A percentile compares a stretch with the other conserved stretches of the same genome.
phyloP scores from a whole-genome alignment of 306 rosid species.

The Abrus precatorius region DNA sequence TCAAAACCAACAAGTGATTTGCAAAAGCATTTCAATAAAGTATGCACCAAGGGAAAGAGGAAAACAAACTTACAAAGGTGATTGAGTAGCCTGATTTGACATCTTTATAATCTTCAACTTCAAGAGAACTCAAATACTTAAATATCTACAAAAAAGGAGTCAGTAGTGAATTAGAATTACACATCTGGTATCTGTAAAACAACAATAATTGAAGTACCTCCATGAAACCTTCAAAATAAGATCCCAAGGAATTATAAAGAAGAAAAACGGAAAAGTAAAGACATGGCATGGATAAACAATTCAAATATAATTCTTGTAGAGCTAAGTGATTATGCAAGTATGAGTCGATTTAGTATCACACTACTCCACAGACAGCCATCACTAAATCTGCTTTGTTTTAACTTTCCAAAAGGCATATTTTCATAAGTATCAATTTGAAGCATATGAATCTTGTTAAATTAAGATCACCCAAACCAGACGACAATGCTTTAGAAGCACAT shows the following conservation, averaged over 20 bases:
- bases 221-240: neutral
- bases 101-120: conserved; percentile 92
- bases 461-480: neutral
- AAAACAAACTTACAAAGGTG: conserved; percentile 74
- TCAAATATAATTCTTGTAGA: neutral
- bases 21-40: neutral
- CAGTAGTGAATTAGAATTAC: conserved; percentile 17
- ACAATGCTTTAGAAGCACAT: conserved; percentile 5
- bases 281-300: neutral
- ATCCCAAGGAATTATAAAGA: neutral
- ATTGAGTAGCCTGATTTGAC: conserved; percentile 93
- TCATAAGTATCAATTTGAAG: neutral
- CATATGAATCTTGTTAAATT: neutral
- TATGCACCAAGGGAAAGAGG: neutral
- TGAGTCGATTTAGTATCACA: neutral
- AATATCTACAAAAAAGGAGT: conserved; percentile 67
- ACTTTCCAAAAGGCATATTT: neutral
- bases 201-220: neutral
- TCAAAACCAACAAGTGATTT: neutral
- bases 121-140: conserved; percentile 82
- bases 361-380: neutral
- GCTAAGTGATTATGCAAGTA: neutral
- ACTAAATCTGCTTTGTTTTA: neutral
- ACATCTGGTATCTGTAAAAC: neutral
- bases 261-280: neutral